These are phyloP conservation scores for Starmera dryadoides DNA, from an alignment of 805 yeast species.

Conservation along the genomic window DNA sequence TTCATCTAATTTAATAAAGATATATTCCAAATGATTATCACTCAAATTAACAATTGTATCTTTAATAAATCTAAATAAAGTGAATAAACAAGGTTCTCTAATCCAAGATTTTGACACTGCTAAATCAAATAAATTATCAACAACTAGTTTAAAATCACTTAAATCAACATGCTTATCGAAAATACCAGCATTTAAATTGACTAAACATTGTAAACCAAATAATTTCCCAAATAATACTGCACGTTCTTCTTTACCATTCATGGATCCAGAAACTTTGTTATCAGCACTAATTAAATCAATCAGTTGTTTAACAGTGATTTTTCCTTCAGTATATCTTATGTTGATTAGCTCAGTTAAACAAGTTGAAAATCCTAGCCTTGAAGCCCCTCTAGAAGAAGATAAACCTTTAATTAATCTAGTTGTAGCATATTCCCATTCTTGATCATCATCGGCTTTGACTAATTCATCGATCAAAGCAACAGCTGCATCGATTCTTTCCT, in stretches of 20 bases:
- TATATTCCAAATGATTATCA: slow-evolving; percentile 13
- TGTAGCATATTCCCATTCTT: slow-evolving; percentile 79
- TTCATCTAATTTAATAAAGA: slow-evolving; percentile 40
- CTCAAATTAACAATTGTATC: slow-evolving; percentile 17
- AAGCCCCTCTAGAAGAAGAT: slow-evolving; percentile 73
- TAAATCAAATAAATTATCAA: slow-evolving; percentile 45
- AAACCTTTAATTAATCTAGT: slow-evolving; percentile 76
- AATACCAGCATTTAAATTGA: slow-evolving; percentile 31
- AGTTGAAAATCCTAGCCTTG: slow-evolving; percentile 83
- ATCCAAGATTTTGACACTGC: slow-evolving; percentile 74
- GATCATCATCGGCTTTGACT: slow-evolving; percentile 27
- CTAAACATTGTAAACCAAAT: slow-evolving; percentile 74
- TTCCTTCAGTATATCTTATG: slow-evolving; percentile 24
- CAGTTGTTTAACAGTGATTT: slow-evolving; percentile 31
- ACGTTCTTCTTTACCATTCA: slow-evolving; percentile 79
- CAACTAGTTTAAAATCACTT: slow-evolving; percentile 31
- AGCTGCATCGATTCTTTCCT: slow-evolving; percentile 70
- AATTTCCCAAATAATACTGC: slow-evolving; percentile 74
- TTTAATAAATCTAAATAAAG: slow-evolving; percentile 51
- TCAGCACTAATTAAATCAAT: slow-evolving; percentile 27
- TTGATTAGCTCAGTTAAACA: slow-evolving; percentile 66
- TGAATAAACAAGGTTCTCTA: slow-evolving; percentile 71
- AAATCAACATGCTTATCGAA: slow-evolving; percentile 10
- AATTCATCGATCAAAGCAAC: slow-evolving; percentile 57
- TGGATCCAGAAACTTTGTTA: slow-evolving; percentile 31